A percentile compares a stretch with the other conserved stretches of the same genome.
Conservation (phyloP, 2,329 filamentous ascomycete species). For the Paramyrothecium roridum region DNA sequence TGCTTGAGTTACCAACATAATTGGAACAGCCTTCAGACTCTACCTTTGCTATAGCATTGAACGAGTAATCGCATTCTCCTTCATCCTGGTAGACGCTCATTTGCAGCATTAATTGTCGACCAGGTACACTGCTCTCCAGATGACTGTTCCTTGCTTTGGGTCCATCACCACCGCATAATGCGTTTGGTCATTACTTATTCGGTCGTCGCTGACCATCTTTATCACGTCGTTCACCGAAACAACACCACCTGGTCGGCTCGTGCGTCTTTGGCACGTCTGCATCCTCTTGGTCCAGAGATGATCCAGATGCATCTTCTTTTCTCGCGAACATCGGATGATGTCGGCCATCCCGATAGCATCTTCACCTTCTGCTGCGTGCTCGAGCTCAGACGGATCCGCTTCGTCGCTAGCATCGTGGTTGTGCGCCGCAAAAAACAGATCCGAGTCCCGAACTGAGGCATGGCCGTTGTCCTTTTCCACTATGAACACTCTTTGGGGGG, state of each 20-base stretch:
- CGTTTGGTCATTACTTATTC: conserved; percentile 24
- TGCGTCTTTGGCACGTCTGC: neutral
- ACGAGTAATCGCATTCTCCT: too few species aligned
- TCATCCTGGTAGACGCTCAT: too few species aligned
- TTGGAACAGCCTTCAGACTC: too few species aligned
- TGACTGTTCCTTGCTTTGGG: conserved; percentile 38
- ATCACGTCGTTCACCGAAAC: conserved; percentile 18
- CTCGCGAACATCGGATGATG: conserved; percentile 15
- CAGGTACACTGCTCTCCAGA: conserved; percentile 30
- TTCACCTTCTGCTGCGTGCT: conserved; percentile 3
- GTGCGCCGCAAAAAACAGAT: conserved; percentile 19
- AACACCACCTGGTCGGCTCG: neutral
- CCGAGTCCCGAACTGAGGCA: conserved; percentile 12
- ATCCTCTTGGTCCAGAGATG: conserved; percentile 11
- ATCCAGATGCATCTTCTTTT: conserved; percentile 16
- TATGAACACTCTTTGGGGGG: conserved; percentile 14
- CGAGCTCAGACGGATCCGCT: conserved; percentile 7
- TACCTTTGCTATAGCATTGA: too few species aligned
- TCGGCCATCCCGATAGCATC: conserved; percentile 16
- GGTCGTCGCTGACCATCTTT: conserved; percentile 14
- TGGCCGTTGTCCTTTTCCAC: conserved; percentile 22
- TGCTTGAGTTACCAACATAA: too few species aligned
- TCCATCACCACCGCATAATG: conserved; percentile 40
- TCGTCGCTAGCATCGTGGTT: conserved; percentile 24
- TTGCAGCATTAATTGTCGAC: neutral